Conservation (phyloP, 768 basidiomycete species). For the Gloeostereum incarnatum region DNA sequence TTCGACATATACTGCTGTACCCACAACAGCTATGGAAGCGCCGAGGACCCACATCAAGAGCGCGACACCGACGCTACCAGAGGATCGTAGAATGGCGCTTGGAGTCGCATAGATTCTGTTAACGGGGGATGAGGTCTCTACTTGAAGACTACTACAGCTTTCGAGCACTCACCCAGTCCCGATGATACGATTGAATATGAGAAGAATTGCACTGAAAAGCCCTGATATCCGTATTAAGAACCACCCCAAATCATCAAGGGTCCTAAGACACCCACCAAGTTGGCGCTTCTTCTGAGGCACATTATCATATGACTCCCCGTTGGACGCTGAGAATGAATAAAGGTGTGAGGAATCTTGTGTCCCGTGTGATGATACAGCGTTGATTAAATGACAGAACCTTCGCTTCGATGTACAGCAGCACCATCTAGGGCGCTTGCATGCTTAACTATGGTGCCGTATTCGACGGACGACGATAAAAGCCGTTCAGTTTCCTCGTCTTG, state of each 20-base stretch:
- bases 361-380: no score
- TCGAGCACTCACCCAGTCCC: conserved; percentile 49
- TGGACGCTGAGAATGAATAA: neutral
- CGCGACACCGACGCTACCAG: conserved; percentile 63
- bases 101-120: conserved; percentile 64
- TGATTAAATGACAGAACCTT: no score
- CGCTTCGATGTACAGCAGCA: no score
- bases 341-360: no score
- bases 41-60: conserved; percentile 67
- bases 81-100: conserved; percentile 52
- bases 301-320: conserved; percentile 33
- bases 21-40: conserved; percentile 51
- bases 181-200: conserved; percentile 72
- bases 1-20: conserved; percentile 68
- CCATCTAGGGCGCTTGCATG: no score
- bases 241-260: conserved; percentile 8
- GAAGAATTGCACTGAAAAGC: conserved; percentile 44
- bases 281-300: conserved; percentile 39
- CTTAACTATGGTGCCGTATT: no score
- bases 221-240: conserved; percentile 18
- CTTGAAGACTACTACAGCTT: neutral
- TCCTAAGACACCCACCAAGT: conserved; percentile 28
- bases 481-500: no score
- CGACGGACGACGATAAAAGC: no score
- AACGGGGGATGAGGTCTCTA: neutral